These are phyloP conservation scores for Westerdykella sp. DNA, from an alignment of 2,329 filamentous ascomycete genomes.

Conservation along the genomic window DNA sequence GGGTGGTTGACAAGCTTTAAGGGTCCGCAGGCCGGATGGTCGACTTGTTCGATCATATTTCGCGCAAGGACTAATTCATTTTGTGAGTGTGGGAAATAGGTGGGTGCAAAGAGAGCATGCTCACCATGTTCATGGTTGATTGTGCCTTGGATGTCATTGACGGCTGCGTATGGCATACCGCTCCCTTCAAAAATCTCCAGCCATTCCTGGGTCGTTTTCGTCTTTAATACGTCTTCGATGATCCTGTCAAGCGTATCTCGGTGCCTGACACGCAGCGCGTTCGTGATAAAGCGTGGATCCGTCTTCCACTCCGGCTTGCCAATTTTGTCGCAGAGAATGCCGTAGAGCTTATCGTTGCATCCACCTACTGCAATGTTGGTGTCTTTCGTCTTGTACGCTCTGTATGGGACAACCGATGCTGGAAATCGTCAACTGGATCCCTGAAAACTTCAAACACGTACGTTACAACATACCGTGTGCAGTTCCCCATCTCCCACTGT, in stretches of 20 bases:
- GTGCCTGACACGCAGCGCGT: slow-evolving; percentile 57
- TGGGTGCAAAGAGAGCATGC: slow-evolving; percentile 9
- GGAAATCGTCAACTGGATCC: slow-evolving; percentile 4
- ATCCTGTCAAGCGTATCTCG: slow-evolving; percentile 68
- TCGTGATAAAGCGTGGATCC: slow-evolving; percentile 53
- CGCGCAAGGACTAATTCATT: slow-evolving; percentile 54
- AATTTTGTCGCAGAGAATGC: slow-evolving; percentile 53
- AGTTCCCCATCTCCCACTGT: slow-evolving; percentile 88
- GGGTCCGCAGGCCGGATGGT: slow-evolving; percentile 74
- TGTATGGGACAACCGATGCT: slow-evolving; percentile 94
- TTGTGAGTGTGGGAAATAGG: not conserved
- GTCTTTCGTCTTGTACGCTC: slow-evolving; percentile 62
- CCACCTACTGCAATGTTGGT: slow-evolving; percentile 58
- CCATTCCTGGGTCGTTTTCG: slow-evolving; percentile 83
- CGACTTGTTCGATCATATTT: slow-evolving; percentile 80
- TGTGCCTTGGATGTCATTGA: slow-evolving; percentile 85
- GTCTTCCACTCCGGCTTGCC: slow-evolving; percentile 53
- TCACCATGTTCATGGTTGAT: slow-evolving; percentile 76
- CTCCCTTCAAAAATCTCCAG: slow-evolving; percentile 77
- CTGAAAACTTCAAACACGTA: not conserved
- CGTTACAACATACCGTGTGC: slow-evolving; percentile 64
- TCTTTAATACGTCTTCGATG: slow-evolving; percentile 68
- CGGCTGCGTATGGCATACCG: slow-evolving; percentile 86
- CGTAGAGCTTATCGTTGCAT: slow-evolving; percentile 57
- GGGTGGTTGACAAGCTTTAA: slow-evolving; percentile 89